These are phyloP conservation scores for Leptodontidium sp. DNA, from an alignment of 2,329 filamentous ascomycete genomes.

Conservation along the genomic window DNA sequence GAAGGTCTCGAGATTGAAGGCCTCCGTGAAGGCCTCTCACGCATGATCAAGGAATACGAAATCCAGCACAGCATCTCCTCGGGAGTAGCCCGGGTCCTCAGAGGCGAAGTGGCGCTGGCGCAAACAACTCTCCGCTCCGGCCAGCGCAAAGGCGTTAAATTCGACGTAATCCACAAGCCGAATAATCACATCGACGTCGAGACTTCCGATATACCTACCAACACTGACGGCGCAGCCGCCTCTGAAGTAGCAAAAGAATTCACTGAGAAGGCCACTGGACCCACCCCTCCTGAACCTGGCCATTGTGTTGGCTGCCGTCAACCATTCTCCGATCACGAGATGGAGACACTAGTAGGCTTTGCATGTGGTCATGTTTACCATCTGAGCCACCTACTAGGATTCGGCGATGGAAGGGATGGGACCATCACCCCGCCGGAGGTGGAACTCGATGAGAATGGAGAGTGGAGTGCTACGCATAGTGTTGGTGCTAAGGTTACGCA, in stretches of 20 bases:
- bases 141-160: slow-evolving; percentile 86
- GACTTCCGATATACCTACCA: slow-evolving; percentile 50
- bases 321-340: slow-evolving; percentile 67
- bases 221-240: slow-evolving; percentile 28
- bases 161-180: slow-evolving; percentile 70
- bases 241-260: slow-evolving; percentile 32
- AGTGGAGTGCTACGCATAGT: slow-evolving; percentile 61
- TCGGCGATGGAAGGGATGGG: slow-evolving; percentile 44
- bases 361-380: slow-evolving; percentile 86
- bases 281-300: slow-evolving; percentile 53
- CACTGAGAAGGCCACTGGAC: slow-evolving; percentile 20
- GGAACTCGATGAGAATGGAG: slow-evolving; percentile 55
- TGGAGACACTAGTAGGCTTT: slow-evolving; percentile 80
- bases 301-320: slow-evolving; percentile 67
- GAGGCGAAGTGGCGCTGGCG: slow-evolving; percentile 84
- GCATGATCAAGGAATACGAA: slow-evolving; percentile 95
- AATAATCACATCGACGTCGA: slow-evolving; percentile 54
- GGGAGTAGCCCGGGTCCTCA: slow-evolving; percentile 85
- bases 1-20: slow-evolving; percentile 94
- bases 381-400: slow-evolving; percentile 72
- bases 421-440: slow-evolving; percentile 49
- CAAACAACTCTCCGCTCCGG: slow-evolving; percentile 84
- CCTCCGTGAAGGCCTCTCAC: slow-evolving; percentile 83
- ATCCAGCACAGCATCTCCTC: slow-evolving; percentile 92
- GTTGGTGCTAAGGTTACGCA: slow-evolving; percentile 89